These are phyloP conservation scores for Avena eriantha DNA, from an alignment of 176 grass and related monocot species.

Conservation along the genomic window DNA sequence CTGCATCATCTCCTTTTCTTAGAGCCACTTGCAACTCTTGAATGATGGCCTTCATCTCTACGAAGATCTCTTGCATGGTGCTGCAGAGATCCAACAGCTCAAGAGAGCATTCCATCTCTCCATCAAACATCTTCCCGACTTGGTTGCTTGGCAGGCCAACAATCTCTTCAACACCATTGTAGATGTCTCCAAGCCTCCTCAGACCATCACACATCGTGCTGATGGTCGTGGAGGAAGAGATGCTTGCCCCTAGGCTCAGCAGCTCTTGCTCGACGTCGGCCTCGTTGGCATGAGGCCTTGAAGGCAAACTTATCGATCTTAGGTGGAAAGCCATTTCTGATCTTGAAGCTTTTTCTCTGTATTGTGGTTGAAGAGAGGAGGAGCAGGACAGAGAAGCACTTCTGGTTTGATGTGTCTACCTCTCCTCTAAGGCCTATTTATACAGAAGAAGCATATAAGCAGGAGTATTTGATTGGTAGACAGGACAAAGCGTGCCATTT, in stretches of 20 bases:
- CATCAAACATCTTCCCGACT: too few species aligned
- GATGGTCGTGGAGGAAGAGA: too few species aligned
- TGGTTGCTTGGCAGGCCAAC: too few species aligned
- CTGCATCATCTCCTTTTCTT: conserved; percentile 43
- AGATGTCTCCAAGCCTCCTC: too few species aligned
- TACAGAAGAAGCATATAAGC: conserved; percentile 17
- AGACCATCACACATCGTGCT: too few species aligned
- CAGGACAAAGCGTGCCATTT: background rate
- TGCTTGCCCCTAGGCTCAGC: too few species aligned
- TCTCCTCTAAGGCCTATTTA: conserved; percentile 15
- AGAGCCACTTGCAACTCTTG: conserved; percentile 48
- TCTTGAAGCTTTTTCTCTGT: conserved; percentile 10
- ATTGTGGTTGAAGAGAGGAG: background rate
- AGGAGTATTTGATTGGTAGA: conserved; percentile 9
- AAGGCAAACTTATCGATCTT: conserved; percentile 43
- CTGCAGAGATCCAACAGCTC: too few species aligned
- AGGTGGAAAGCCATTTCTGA: conserved; percentile 32
- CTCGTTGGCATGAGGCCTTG: conserved; percentile 16
- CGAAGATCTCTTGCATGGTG: too few species aligned
- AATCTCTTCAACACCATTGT: too few species aligned
- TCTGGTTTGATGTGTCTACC: conserved; percentile 18
- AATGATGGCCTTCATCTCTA: conserved; percentile 43
- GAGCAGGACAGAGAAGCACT: conserved; percentile 5
- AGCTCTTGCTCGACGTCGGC: conserved; percentile 7
- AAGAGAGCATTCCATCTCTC: too few species aligned